Evolutionary conservation across 2,329 filamentous ascomycete genomes (phyloP), one percentile per base, ranked within the genome.

Genomic region (Hortaea sp.): DNA sequence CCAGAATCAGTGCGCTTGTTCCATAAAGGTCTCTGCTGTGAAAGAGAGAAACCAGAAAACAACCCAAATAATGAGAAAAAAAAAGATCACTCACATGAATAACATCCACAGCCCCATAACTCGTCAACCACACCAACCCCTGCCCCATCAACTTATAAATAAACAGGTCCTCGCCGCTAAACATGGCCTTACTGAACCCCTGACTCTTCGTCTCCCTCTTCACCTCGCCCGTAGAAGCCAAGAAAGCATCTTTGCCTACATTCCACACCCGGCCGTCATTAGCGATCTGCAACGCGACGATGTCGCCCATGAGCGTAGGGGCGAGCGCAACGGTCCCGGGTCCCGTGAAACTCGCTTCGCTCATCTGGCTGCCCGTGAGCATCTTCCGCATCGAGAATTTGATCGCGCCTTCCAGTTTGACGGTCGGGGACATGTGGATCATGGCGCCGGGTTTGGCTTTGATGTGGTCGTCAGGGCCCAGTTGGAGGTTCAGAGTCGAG

Each of bases 351-450:
- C 76, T 83, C 1, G 88, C 94, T 48, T 79, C 78, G 2, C 77
- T 67, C 71, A 95, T 77, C 41, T 94, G 85, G 43, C 83, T 83
- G 41, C 88, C 85, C 0, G 82, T 77, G 44, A 95, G 72, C 9
- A 94, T 72, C 68, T 95, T 95, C 68, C 94, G 95, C 69, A 90
- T 73, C 47, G 79, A 84, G 64, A 95, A 92, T 51, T 88, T 90
- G 52, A 90, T 64, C 34, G 74, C 74, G 46, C 90, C 90, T 65
- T 83, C 84, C 37, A 95, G 77, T 0, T 83, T 87, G 43, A 95
- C 74, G 5, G 82, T 84, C 1, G 85, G 82, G 2, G 85, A 87
- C 90, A 95, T 95, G 60, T 86, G 85, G 56, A 95, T 85, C 87
- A 97, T 90, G 43, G 80, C 78, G 10, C 88, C 85, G 27, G 89